phyloP scores from a whole-genome alignment of 2,329 filamentous ascomycete genomes.

The Venturiaceae sp. region DNA sequence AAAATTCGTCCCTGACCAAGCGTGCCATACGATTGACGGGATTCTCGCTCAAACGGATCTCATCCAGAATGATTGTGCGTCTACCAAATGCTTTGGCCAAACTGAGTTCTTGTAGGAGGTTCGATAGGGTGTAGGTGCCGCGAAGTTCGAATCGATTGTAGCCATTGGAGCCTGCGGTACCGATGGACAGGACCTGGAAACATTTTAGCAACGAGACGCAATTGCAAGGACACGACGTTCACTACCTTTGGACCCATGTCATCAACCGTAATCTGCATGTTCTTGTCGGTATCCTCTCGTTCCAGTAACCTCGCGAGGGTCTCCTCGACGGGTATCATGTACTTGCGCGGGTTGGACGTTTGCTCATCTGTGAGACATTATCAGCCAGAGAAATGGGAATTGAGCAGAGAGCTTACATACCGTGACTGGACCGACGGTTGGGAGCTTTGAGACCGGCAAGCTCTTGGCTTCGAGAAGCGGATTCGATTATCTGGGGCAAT shows the following conservation, averaged over 20 bases:
- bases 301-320: constrained; percentile 70
- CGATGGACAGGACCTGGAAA: constrained; percentile 62
- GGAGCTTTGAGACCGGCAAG: constrained; percentile 7
- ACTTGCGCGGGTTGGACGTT: constrained; percentile 60
- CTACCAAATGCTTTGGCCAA: constrained; percentile 85
- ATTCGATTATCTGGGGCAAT: constrained; percentile 9
- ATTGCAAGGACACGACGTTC: too few relatives aligned
- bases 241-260: constrained; percentile 81
- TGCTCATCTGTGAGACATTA: constrained; percentile 53
- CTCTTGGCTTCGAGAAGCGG: constrained; percentile 9
- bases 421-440: constrained; percentile 20
- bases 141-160: constrained; percentile 83
- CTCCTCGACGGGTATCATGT: constrained; percentile 76
- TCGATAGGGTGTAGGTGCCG: constrained; percentile 95
- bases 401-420: constrained; percentile 12
- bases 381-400: neutral
- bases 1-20: constrained; percentile 83
- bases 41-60: constrained; percentile 87
- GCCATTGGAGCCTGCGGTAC: constrained; percentile 77
- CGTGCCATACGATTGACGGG: constrained; percentile 81
- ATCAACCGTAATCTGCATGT: constrained; percentile 97
- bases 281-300: constrained; percentile 86
- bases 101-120: constrained; percentile 87
- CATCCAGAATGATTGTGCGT: constrained; percentile 83
- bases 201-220: constrained; percentile 16